phyloP scores from a whole-genome alignment of 106 monocot species.

The Dioscorea dumetorum region DNA sequence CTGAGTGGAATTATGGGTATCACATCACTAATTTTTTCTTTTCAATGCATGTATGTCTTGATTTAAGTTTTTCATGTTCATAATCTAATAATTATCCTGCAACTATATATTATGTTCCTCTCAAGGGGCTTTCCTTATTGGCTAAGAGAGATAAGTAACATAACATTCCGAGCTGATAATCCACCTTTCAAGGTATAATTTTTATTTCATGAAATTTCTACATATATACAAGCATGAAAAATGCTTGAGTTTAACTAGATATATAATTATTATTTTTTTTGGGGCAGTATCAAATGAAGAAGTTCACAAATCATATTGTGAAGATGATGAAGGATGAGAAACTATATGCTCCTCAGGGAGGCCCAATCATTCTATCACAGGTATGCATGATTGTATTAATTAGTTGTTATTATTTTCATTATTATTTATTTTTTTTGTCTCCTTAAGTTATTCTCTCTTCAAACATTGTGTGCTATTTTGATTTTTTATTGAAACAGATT shows the following conservation, averaged over 20 bases:
- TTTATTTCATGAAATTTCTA: no score
- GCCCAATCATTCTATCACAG: slow-evolving; percentile 74
- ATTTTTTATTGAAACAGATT: slow-evolving; percentile 25
- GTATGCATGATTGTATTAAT: slow-evolving; percentile 13
- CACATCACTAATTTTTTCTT: not conserved
- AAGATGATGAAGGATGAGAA: slow-evolving; percentile 64
- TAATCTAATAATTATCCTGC: no score
- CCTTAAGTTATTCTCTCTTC: not conserved
- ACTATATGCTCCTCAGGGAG: slow-evolving; percentile 58
- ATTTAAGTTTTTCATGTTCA: not conserved
- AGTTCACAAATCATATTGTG: slow-evolving; percentile 33
- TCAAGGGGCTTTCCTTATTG: slow-evolving; percentile 85
- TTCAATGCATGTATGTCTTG: not conserved
- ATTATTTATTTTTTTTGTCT: not conserved
- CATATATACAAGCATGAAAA: no score
- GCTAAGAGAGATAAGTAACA: slow-evolving; percentile 61
- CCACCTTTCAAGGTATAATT: slow-evolving; percentile 68
- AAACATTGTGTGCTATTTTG: not conserved
- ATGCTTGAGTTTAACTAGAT: not conserved
- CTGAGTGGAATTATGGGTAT: slow-evolving; percentile 82
- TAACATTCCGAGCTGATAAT: slow-evolving; percentile 74
- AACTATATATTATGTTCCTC: not conserved
- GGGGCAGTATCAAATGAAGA: slow-evolving; percentile 63
- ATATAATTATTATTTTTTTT: not conserved
- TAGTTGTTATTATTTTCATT: not conserved